phyloP scores from a whole-genome alignment of 2,329 filamentous ascomycete genomes.

The Ceratocystis cubensis region DNA sequence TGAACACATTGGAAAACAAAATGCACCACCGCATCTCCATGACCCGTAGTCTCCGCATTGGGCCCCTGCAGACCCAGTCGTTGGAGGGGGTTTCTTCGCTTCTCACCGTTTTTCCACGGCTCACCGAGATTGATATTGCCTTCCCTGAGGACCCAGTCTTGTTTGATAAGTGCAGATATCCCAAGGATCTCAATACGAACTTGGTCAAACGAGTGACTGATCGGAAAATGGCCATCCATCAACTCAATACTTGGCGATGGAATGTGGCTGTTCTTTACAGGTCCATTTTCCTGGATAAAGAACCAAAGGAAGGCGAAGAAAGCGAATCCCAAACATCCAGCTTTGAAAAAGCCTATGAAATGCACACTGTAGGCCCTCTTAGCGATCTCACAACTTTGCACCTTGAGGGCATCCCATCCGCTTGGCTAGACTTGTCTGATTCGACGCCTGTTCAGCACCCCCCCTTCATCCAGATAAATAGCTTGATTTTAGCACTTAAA shows the following conservation, averaged over 20 bases:
- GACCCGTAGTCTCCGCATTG: background rate
- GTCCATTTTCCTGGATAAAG: background rate
- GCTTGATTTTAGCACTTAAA: background rate
- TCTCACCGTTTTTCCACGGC: background rate
- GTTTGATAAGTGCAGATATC: background rate
- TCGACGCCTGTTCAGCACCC: background rate
- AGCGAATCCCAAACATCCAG: background rate
- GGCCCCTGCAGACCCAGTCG: background rate
- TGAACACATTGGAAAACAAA: background rate
- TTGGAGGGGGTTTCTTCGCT: background rate
- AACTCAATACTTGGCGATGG: slow-evolving; percentile 1
- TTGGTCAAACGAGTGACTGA: background rate
- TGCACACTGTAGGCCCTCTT: slow-evolving; percentile 5
- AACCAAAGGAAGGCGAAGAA: background rate
- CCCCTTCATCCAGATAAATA: background rate
- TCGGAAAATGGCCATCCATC: background rate
- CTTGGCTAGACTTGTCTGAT: background rate
- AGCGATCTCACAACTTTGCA: background rate
- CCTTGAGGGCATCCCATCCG: background rate
- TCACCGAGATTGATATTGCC: slow-evolving; percentile 4
- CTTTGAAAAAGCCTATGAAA: background rate
- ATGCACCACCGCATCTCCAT: background rate
- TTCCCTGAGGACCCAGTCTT: background rate
- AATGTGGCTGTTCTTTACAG: background rate
- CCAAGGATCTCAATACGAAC: background rate